A percentile compares a stretch with the other conserved stretches of the same genome.
These are phyloP conservation scores for Mimosa pudica DNA, from an alignment of 306 rosid species.

Conservation along the genomic window DNA sequence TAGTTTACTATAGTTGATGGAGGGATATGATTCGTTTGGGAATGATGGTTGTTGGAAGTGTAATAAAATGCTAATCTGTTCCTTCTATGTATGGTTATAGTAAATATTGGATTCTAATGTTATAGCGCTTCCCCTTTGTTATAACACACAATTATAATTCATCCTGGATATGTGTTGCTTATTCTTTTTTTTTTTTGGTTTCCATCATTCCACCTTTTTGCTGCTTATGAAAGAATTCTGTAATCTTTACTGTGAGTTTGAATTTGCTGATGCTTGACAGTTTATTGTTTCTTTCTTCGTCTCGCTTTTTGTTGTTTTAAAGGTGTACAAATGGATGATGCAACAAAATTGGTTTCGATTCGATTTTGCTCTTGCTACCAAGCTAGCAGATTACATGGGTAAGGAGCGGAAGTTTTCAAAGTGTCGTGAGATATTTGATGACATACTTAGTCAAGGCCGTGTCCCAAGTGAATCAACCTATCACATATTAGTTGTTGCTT, in stretches of 20 bases:
- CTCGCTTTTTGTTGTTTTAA: not conserved
- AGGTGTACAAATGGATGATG: slow-evolving; percentile 99
- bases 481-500: slow-evolving; percentile 85
- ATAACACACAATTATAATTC: not conserved
- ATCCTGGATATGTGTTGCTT: slow-evolving; percentile 24
- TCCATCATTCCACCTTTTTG: slow-evolving; percentile 18
- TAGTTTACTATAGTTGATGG: too few species aligned
- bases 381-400: slow-evolving; percentile 91
- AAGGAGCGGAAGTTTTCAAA: slow-evolving; percentile 83
- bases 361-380: slow-evolving; percentile 86
- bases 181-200: slow-evolving; percentile 14
- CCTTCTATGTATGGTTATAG: not conserved
- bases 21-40: not conserved
- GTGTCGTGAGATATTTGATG: slow-evolving; percentile 90
- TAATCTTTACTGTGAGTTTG: slow-evolving; percentile 21
- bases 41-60: not conserved
- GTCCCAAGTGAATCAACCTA: slow-evolving; percentile 92
- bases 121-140: slow-evolving; percentile 16
- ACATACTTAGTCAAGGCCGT: slow-evolving; percentile 86
- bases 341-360: slow-evolving; percentile 77
- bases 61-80: not conserved
- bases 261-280: slow-evolving; percentile 2
- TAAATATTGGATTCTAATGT: slow-evolving; percentile 15
- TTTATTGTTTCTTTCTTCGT: not conserved
- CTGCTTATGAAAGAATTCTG: slow-evolving; percentile 13